Conservation (phyloP, 2,329 filamentous ascomycete genomes). For the Didymella lethalis region DNA sequence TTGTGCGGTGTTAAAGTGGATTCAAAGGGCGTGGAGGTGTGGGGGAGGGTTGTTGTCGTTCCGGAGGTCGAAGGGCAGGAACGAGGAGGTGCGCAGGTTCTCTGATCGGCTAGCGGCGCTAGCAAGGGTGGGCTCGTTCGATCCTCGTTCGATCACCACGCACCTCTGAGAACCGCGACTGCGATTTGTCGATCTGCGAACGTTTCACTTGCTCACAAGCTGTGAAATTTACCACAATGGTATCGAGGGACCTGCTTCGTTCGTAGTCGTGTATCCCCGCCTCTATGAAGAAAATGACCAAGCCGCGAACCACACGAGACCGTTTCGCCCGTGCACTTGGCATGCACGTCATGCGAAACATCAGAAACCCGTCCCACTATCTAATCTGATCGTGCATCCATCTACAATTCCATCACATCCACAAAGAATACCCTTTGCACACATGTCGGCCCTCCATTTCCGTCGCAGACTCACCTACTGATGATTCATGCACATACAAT, state of each 20-base stretch:
- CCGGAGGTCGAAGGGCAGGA: slow-evolving; percentile 29
- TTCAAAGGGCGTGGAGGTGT: slow-evolving; percentile 21
- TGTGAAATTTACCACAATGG: too few species aligned
- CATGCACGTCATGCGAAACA: slow-evolving; percentile 35
- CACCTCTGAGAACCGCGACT: slow-evolving; percentile 16
- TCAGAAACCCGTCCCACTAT: slow-evolving; percentile 23
- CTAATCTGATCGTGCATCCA: slow-evolving; percentile 33
- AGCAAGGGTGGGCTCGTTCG: slow-evolving; percentile 16
- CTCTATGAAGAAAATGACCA: too few species aligned
- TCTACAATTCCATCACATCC: background rate
- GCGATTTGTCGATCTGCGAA: background rate
- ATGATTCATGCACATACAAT: too few species aligned
- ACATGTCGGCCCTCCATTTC: too few species aligned
- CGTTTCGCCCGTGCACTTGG: slow-evolving; percentile 2
- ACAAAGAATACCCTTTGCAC: too few species aligned
- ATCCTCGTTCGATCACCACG: slow-evolving; percentile 20
- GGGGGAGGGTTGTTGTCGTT: slow-evolving; percentile 29
- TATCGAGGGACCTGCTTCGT: background rate
- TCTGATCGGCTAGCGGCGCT: slow-evolving; percentile 7
- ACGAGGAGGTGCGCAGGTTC: slow-evolving; percentile 31
- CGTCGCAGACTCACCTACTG: too few species aligned
- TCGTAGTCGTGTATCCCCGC: too few species aligned
- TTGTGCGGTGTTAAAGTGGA: slow-evolving; percentile 1
- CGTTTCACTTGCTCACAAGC: background rate
- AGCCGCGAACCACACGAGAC: background rate